Conservation (phyloP, 1,284 basidiomycete genomes). For the Pseudozyma sp. region DNA sequence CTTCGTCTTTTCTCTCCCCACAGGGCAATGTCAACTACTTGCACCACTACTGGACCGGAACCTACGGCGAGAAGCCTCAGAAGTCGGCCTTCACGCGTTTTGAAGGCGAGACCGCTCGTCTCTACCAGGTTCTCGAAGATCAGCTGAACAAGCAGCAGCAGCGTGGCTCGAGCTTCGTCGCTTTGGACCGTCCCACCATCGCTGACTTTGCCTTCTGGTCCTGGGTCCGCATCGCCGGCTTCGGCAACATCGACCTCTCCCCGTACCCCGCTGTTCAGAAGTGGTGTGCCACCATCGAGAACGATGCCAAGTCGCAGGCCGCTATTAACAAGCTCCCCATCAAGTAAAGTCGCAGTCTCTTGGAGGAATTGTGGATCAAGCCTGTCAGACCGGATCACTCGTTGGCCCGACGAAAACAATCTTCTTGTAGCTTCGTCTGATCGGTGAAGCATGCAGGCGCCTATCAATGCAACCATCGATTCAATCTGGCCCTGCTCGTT, state of each 20-base stretch:
- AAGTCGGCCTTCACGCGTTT: conserved; percentile 56
- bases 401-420: too few species aligned
- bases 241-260: conserved; percentile 56
- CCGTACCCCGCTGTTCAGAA: conserved; percentile 54
- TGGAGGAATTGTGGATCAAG: too few species aligned
- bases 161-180: conserved; percentile 54
- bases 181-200: conserved; percentile 59
- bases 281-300: conserved; percentile 50
- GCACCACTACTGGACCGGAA: conserved; percentile 29
- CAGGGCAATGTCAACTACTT: conserved; percentile 46
- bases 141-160: conserved; percentile 51
- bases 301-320: conserved; percentile 45
- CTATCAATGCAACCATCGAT: too few species aligned
- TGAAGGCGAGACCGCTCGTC: conserved; percentile 56
- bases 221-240: conserved; percentile 50
- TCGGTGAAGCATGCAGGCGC: too few species aligned
- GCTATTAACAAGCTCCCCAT: conserved; percentile 51
- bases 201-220: conserved; percentile 61
- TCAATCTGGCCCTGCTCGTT: too few species aligned
- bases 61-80: conserved; percentile 49
- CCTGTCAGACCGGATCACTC: too few species aligned
- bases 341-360: conserved; percentile 19
- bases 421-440: too few species aligned
- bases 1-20: conserved; percentile 2
- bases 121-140: conserved; percentile 57